These are phyloP conservation scores for Triticum timopheevii DNA, from an alignment of 176 grass and related monocot species.

Conservation along the genomic window DNA sequence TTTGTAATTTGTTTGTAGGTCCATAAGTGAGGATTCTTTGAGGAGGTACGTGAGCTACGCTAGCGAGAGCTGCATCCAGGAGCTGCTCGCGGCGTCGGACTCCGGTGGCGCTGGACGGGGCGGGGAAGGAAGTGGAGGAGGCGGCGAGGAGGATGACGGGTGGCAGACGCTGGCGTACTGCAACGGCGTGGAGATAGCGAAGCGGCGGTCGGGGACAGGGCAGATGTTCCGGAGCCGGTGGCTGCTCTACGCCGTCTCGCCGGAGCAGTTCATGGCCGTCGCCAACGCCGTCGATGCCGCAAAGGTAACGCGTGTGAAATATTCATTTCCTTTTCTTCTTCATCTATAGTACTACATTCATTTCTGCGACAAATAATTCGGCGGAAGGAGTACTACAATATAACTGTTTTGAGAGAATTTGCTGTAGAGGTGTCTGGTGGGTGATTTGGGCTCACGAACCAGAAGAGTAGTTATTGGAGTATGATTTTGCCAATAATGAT, in stretches of 20 bases:
- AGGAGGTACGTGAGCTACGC: slow-evolving; percentile 87
- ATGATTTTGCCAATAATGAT: neutral
- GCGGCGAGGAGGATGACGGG: slow-evolving; percentile 37
- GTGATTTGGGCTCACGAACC: neutral
- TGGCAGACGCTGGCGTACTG: slow-evolving; percentile 85
- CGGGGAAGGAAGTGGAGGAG: neutral
- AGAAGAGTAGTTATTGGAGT: neutral
- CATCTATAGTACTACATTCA: too few relatives aligned
- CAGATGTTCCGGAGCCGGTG: slow-evolving; percentile 89
- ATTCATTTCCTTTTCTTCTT: neutral
- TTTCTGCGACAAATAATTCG: too few relatives aligned
- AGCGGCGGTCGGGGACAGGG: slow-evolving; percentile 48
- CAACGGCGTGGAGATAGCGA: slow-evolving; percentile 94
- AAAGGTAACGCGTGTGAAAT: slow-evolving; percentile 50
- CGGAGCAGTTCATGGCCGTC: slow-evolving; percentile 84
- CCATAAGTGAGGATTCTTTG: slow-evolving; percentile 88
- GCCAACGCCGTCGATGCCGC: slow-evolving; percentile 94
- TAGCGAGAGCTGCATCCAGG: slow-evolving; percentile 98
- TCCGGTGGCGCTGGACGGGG: slow-evolving; percentile 18
- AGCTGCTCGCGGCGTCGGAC: slow-evolving; percentile 88
- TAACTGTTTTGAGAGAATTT: neutral
- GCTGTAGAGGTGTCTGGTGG: neutral
- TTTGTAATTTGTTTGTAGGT: slow-evolving; percentile 31
- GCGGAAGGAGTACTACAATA: too few relatives aligned
- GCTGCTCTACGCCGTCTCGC: slow-evolving; percentile 75